A percentile compares a stretch with the other conserved stretches of the same genome.
phyloP scores from a whole-genome alignment of 129 eudicot genomes.

The Cynara cardunculus region DNA sequence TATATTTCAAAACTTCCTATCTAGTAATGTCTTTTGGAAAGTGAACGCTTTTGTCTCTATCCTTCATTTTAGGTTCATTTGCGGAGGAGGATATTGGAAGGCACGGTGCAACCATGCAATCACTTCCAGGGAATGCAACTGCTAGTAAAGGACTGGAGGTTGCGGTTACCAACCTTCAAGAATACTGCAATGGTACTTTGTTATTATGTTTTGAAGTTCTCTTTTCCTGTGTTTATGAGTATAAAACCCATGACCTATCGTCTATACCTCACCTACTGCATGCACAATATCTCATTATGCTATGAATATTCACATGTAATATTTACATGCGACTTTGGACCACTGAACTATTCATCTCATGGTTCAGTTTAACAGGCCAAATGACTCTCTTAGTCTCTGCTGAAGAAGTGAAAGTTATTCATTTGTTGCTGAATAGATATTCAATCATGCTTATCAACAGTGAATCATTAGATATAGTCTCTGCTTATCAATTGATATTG shows the following conservation, averaged over 20 bases:
- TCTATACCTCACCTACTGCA: no score
- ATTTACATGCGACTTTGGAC: no score
- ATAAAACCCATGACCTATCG: constrained; percentile 12
- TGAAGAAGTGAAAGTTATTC: no score
- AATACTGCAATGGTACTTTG: constrained; percentile 80
- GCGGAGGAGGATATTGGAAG: constrained; percentile 95
- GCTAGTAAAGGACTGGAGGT: constrained; percentile 94
- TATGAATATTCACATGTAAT: no score
- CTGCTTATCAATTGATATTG: no score
- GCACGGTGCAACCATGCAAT: constrained; percentile 48
- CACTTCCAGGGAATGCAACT: constrained; percentile 66
- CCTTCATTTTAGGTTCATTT: constrained; percentile 58
- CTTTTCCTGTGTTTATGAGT: neutral
- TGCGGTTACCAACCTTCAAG: constrained; percentile 91
- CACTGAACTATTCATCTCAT: no score
- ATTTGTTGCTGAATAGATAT: no score
- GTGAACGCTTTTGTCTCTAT: neutral
- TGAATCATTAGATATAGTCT: no score
- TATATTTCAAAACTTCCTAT: neutral
- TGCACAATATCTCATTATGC: no score
- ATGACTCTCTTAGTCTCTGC: no score
- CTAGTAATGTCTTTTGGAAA: constrained; percentile 1
- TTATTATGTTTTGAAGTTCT: constrained; percentile 1
- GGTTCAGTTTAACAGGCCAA: no score
- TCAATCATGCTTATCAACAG: no score